Evolutionary conservation across 768 basidiomycete species (phyloP), one percentile per base, ranked within the genome.

Genomic region (Galerina marginata): DNA sequence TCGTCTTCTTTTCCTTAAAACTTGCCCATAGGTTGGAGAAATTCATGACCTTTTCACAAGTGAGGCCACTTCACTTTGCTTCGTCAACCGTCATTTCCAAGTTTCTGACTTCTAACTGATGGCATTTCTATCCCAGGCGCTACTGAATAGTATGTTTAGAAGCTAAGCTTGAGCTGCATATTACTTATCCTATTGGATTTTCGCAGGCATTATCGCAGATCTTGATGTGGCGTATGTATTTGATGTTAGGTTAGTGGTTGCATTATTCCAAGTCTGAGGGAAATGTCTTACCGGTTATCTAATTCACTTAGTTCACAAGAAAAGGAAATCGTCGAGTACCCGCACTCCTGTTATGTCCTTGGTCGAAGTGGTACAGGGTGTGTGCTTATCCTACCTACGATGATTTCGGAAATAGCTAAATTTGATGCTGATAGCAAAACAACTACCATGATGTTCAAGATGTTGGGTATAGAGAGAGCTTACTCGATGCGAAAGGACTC

Each of bases 321-420:
- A 65, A 79, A 80, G 64, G 75, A 72, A 62, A 87, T 90, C 11
- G 81, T 89, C 15, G 82, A 89, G 45, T 82, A 89, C 63, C 74
- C 75, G 0, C 74, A 80, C 5, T 88, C 88, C 0, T 89, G 86
- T 61, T 89, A 85, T 67, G 87, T 90, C 33, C 69, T 89, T 9
- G 88, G 90, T 0, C 77, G 90, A 25, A 90, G 89, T 65, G 90
- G 90, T 2, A 91, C 90, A 0, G 90, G 90, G 90, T 89, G 64
- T 9, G 65, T 56, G 0, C 4, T 48, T 29, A 42, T 46, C 56
- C 48, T 6, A 44, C 5, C 2, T 38, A 3, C 9, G 46, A 39
- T 23, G 9, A 1, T 3, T 39, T 36, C 36, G 26, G 12, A 11
- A 51, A 23, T 6, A 25, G 20, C 39, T 23, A 20, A 25, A 16